Percentiles rank a stretch among this genome's conserved stretches.
These are phyloP conservation scores for Luvunga scandens DNA, from an alignment of 345 rosid genomes.

Conservation along the genomic window DNA sequence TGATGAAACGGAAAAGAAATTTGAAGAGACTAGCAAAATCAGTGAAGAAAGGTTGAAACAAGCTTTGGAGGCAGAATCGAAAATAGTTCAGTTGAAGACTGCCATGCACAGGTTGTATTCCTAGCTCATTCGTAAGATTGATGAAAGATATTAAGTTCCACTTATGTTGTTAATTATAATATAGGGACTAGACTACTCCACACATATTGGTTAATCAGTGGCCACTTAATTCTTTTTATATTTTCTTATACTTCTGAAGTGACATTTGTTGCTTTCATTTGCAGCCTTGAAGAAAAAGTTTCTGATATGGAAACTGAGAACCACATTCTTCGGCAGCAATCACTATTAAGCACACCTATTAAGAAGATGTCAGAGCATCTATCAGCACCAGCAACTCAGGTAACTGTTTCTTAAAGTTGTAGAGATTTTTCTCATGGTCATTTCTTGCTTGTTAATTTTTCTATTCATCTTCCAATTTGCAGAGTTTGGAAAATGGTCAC, in stretches of 20 bases:
- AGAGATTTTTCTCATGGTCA: neutral
- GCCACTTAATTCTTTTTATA: neutral
- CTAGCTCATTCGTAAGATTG: neutral
- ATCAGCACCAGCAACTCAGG: conserved; percentile 47
- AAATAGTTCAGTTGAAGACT: conserved; percentile 74
- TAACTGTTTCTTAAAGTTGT: conserved; percentile 25
- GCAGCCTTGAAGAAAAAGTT: conserved; percentile 88
- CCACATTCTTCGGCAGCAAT: conserved; percentile 77
- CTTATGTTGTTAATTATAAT: neutral
- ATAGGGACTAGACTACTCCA: neutral
- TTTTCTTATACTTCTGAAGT: neutral
- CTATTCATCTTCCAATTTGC: conserved; percentile 25
- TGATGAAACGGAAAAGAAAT: conserved; percentile 85
- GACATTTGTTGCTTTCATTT: conserved; percentile 24
- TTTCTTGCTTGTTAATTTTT: conserved; percentile 14
- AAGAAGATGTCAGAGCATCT: conserved; percentile 54
- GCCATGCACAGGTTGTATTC: conserved; percentile 72
- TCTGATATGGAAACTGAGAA: conserved; percentile 84
- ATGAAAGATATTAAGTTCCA: neutral
- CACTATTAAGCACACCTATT: conserved; percentile 48
- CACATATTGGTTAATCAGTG: neutral
- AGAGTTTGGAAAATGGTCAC: conserved; percentile 89
- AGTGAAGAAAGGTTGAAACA: conserved; percentile 95
- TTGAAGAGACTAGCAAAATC: conserved; percentile 67
- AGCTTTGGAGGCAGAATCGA: conserved; percentile 91